phyloP scores from a whole-genome alignment of 2,329 filamentous ascomycete genomes.

The Calonectria hawksworthii region DNA sequence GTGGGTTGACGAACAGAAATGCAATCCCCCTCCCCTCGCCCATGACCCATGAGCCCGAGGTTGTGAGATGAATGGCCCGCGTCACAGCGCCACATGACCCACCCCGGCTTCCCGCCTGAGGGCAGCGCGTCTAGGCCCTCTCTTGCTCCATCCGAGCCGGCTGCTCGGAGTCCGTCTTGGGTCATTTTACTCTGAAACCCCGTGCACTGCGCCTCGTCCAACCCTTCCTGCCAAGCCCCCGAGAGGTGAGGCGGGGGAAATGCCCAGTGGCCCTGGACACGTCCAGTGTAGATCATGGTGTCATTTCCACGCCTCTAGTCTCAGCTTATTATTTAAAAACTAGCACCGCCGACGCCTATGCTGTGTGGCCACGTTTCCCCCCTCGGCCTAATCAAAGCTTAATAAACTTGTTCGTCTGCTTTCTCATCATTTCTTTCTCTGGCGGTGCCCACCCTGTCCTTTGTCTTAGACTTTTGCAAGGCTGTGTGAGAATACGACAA shows the following conservation, averaged over 20 bases:
- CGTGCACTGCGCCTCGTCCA: constrained; percentile 5
- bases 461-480: not conserved
- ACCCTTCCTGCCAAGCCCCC: constrained; percentile 13
- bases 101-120: not conserved
- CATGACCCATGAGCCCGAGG: not conserved
- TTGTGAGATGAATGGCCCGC: constrained; percentile 13
- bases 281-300: constrained; percentile 1
- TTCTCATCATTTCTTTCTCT: not conserved
- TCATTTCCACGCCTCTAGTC: constrained; percentile 11
- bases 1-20: not conserved
- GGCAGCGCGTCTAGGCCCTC: not conserved
- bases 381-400: constrained; percentile 1
- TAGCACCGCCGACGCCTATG: not conserved
- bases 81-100: constrained; percentile 11
- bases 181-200: constrained; percentile 12
- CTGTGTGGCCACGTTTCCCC: constrained; percentile 9
- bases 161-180: not conserved
- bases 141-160: not conserved
- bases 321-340: constrained; percentile 1
- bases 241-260: not conserved
- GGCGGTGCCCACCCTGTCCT: not conserved
- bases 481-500: constrained; percentile 1
- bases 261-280: not conserved
- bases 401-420: not conserved
- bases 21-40: not conserved